Evolutionary conservation across 2,329 filamentous ascomycete genomes (phyloP), one percentile per base, ranked within the genome.

Genomic region (Cytospora paraplurivora): DNA sequence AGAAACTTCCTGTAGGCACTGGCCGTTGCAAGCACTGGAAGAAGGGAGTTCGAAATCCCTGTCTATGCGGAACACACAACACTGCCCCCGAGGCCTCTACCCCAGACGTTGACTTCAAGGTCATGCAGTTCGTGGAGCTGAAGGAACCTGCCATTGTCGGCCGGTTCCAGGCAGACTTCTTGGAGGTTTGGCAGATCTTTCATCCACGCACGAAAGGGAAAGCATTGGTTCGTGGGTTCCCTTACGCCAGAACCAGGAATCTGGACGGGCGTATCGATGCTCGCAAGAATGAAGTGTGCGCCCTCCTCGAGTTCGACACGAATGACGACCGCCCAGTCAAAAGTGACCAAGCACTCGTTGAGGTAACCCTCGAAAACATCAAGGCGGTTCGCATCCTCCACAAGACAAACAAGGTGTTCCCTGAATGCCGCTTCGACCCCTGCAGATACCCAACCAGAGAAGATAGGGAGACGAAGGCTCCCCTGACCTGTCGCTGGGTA

Each of bases 391-490:
- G 84, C 0, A 71, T 70, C 0, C 72, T 90, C 0, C 70, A 78
- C 0, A 73, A 81, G 2, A 91, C 88, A 0, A 92, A 91, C 63
- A 71, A 78, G 0, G 68, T 72, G 0, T 86, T 79, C 51, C 81
- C 82, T 0, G 62, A 71, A 0, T 75, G 76, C 55, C 70, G 74
- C 0, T 75, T 73, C 8, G 59, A 72, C 0, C 27, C 54, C 0
- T 34, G 57, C 0, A 56, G 70, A 0, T 76, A 70, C 41, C 57
- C 55, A 0, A 69, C 69, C 13, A 67, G 68, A 1, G 27, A 69
- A 0, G 67, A 71, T 1, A 63, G 72, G 0, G 68, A 71, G 12
- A 63, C 71, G 1, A 68, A 73, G 15, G 79, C 76, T 0, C 70
- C 73, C 0, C 70, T 88, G 1, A 80, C 84, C 5, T 85, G 82